A percentile compares a stretch with the other conserved stretches of the same genome.
phyloP scores from a whole-genome alignment of 257 asterid species.

The Gardenia jasminoides region DNA sequence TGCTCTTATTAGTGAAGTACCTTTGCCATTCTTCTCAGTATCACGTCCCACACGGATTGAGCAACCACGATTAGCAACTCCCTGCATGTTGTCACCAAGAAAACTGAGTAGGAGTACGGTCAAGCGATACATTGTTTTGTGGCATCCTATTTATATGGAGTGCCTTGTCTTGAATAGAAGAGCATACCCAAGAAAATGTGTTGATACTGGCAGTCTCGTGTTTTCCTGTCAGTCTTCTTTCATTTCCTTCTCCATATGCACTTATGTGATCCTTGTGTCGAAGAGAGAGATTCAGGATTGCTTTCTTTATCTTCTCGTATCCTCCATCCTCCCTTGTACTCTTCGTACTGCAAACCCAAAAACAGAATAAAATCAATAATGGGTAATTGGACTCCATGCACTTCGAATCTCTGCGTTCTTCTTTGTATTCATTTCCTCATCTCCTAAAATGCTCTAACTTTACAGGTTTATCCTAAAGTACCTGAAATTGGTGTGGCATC shows the following conservation, averaged over 20 bases:
- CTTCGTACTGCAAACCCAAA: constrained; percentile 60
- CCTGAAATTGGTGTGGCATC: constrained; percentile 94
- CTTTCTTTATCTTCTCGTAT: constrained; percentile 88
- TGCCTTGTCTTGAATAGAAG: neutral
- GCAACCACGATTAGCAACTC: constrained; percentile 98
- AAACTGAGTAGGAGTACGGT: neutral
- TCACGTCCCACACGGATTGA: constrained; percentile 99
- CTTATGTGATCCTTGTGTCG: constrained; percentile 93
- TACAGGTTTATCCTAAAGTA: constrained; percentile 21
- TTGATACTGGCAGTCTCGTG: constrained; percentile 92
- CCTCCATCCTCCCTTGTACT: constrained; percentile 99
- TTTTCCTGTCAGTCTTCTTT: constrained; percentile 94
- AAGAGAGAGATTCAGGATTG: constrained; percentile 84
- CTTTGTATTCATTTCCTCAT: neutral
- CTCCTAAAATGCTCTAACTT: neutral
- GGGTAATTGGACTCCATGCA: neutral
- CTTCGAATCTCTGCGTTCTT: neutral
- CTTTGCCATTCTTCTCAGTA: constrained; percentile 90
- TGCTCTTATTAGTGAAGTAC: constrained; percentile 27
- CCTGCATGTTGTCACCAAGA: constrained; percentile 45
- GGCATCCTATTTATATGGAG: neutral
- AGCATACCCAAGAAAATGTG: constrained; percentile 85
- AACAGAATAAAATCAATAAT: neutral
- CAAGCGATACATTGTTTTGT: neutral
- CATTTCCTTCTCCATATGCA: constrained; percentile 99